Evolutionary conservation across 306 rosid genomes (phyloP).

Genomic region (Erythrophleum fordii): DNA sequence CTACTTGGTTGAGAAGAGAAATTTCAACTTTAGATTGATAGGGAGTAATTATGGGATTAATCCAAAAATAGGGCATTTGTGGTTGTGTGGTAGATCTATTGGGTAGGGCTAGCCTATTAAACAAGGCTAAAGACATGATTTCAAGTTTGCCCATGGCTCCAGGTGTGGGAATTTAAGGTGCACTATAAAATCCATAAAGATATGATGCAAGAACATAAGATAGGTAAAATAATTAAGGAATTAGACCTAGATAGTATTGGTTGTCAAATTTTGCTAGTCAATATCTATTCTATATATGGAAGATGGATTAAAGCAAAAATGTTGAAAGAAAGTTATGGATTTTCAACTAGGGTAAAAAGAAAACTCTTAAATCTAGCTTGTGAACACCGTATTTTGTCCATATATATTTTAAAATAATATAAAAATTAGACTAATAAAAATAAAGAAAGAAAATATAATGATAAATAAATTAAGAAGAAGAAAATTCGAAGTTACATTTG

Average conservation of each 20-base stretch:
- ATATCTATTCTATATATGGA: slow-evolving; percentile 65
- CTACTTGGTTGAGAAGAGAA: slow-evolving; percentile 59
- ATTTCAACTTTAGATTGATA: slow-evolving; percentile 57
- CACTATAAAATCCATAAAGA: slow-evolving; percentile 70
- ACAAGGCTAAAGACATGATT: slow-evolving; percentile 66
- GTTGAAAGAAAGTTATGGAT: slow-evolving; percentile 46
- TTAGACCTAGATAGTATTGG: slow-evolving; percentile 65
- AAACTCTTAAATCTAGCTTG: too few relatives aligned
- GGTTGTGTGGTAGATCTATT: slow-evolving; percentile 82
- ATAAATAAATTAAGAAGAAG: too few relatives aligned
- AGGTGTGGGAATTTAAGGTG: slow-evolving; percentile 69
- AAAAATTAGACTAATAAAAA: too few relatives aligned
- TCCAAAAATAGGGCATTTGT: slow-evolving; percentile 64
- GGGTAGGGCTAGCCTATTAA: slow-evolving; percentile 63
- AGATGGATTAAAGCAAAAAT: slow-evolving; percentile 69
- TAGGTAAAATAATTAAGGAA: slow-evolving; percentile 58
- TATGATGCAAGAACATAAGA: slow-evolving; percentile 55
- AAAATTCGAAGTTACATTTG: too few relatives aligned
- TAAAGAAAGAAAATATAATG: too few relatives aligned
- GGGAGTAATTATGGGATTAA: slow-evolving; percentile 51
- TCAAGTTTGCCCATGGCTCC: slow-evolving; percentile 64
- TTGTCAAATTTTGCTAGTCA: slow-evolving; percentile 57
- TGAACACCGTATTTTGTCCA: too few relatives aligned
- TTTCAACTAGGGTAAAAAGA: slow-evolving; percentile 37
- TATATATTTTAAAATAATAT: too few relatives aligned